Base-by-base conservation (phyloP, 441 rosid species). In the Gossypium schwendimanii region DNA sequence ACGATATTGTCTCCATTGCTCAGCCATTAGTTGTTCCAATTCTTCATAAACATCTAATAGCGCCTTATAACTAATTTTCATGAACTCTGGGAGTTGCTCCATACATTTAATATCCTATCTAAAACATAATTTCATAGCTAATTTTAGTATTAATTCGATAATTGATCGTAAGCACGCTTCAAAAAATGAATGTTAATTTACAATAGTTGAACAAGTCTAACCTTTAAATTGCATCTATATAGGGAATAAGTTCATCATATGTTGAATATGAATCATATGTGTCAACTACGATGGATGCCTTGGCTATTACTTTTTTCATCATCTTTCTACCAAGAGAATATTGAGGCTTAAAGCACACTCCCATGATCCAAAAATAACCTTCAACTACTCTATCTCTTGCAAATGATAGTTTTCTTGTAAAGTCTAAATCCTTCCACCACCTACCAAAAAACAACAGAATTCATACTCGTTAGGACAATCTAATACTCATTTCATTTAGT, bases 351-450 rank as follows among this genome's bases (percentile, higher is more conserved):
- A 52, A 52, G 21, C 6, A 52, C 2, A 52, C 23, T 52, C 57
- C 57, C 57, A 17, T 52, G 0, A 52, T 52, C 57, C 57, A 52
- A 15, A 52, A 52, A 15, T 52, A 52, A 1, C 57, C 57, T 52
- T 52, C 57, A 52, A 52, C 57, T 20, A 52, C 57, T 44, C n/a
- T 52, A 52, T 52, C 23, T 52, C 21, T 52, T 52, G 11, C 23
- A 52, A 52, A 52, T 52, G 57, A 10, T 52, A 52, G 57, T 20
- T 52, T 52, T 52, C 57, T 52, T 1, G 57, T 52, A 52, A 81
- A 15, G 24, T 82, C 77, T 65, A 77, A 17, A 0, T 80, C 74
- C 18, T 71, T 78, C 85, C 83, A 81, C 87, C 90, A 86, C 78
- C 89, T 87, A 45, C 3, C 2, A 21, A 1, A 41, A 55, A 18